Evolutionary conservation across 352 stramenopile genomes (phyloP), one percentile per base, ranked within the genome.

Genomic region (Pythium aquatile): DNA sequence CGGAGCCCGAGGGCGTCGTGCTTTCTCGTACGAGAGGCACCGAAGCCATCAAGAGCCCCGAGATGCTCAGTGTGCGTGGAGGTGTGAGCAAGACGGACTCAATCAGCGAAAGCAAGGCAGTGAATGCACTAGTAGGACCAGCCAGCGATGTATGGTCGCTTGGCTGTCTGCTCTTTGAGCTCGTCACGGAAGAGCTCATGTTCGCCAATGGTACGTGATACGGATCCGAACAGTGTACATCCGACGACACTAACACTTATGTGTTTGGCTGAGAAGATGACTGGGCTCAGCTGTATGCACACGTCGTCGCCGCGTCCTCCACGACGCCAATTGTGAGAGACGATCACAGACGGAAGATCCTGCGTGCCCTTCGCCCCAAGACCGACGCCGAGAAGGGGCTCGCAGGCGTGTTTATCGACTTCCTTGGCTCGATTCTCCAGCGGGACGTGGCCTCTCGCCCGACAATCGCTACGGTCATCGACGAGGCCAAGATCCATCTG

Each of bases 11-110:
- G 11, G 28, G 61, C 54, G n/a, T 81, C 64, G 29, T 53, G 52
- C 8, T 61, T 72, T 16, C 72, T 42, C 71, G 81, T 20, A 89
- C 83, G 4, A 74, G 84, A 61, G 84, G 84, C 9, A 93, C 84
- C 0, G 84, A 93, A 64, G 81, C 84, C 3, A 88, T 91, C 57
- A 88, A 90, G 64, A 91, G 81, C 39, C 84, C 84, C 7, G 84
- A 93, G 57, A 88, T 91, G 65, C 62, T 92, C 8, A 55, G 63
- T 14, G 75, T 88, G 24, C 77, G 74, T 49, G 78, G 79, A 42
- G 74, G 58, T 32, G 68, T 74, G 2, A 20, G 28, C 26, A 47
- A 58, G 7, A 42, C n/a, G 5, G 30, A 30, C 1, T 26, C 26
- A 2, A n/a, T 11, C 9, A 13, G 40, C 20, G 49, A 54, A 7